Percentiles rank a stretch among this genome's conserved stretches.
Evolutionary conservation across 768 basidiomycete genomes (phyloP).

Genomic region (Hebeloma cylindrosporum): DNA sequence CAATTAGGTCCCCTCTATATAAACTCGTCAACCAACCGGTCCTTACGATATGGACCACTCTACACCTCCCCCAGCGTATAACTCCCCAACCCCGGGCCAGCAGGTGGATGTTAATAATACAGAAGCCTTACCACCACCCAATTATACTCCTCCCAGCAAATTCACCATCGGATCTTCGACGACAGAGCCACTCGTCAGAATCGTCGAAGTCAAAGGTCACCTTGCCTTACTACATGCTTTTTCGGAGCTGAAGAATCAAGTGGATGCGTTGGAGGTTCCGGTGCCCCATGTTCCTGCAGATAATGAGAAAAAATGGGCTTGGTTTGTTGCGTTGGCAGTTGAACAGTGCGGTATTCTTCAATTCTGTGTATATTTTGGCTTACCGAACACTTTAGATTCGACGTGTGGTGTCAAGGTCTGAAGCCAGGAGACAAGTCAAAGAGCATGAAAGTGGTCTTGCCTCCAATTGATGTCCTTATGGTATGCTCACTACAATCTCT

Average conservation of each 20-base stretch:
- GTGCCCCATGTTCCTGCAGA: conserved; percentile 19
- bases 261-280: conserved; percentile 17
- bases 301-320: conserved; percentile 32
- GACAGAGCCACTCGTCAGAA: conserved; percentile 27
- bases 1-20: too few species aligned
- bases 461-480: conserved; percentile 40
- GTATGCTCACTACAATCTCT: conserved; percentile 13
- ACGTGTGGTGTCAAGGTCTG: conserved; percentile 25
- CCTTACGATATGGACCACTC: too few species aligned
- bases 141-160: conserved; percentile 29
- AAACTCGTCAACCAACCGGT: too few species aligned
- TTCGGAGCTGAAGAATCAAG: conserved; percentile 25
- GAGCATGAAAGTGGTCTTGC: conserved; percentile 23
- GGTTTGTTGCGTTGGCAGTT: conserved; percentile 39
- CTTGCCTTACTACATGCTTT: conserved; percentile 35
- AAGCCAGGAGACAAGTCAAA: conserved; percentile 8
- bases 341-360: conserved; percentile 28
- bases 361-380: not conserved
- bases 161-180: conserved; percentile 31
- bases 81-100: too few species aligned
- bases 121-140: too few species aligned
- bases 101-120: too few species aligned
- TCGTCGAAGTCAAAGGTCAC: conserved; percentile 32
- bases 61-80: too few species aligned
- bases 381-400: conserved; percentile 27